A percentile compares a stretch with the other conserved stretches of the same genome.
phyloP scores from a whole-genome alignment of 208 protist genomes.

The Acanthamoeba castellanii region DNA sequence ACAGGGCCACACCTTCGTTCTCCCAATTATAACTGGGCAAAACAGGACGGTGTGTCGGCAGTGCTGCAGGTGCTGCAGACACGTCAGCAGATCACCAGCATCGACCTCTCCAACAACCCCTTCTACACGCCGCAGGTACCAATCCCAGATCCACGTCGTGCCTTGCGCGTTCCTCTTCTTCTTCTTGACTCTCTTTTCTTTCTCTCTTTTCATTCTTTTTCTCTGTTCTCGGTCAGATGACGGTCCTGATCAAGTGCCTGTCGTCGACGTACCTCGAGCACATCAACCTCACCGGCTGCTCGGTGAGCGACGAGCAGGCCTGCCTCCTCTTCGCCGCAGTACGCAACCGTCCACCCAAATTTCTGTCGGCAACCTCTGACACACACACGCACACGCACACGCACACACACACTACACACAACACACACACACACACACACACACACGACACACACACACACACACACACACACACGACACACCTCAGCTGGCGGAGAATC shows the following conservation, averaged over 20 bases:
- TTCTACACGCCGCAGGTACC: slow-evolving; percentile 21
- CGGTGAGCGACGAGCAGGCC: slow-evolving; percentile 30
- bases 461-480: no score
- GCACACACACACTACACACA: no score
- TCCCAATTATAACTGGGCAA: neutral
- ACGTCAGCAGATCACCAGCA: slow-evolving; percentile 24
- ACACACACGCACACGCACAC: no score
- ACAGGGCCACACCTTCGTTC: neutral
- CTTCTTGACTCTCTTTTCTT: no score
- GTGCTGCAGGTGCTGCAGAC: slow-evolving; percentile 20
- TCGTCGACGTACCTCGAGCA: neutral
- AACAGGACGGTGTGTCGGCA: slow-evolving; percentile 25
- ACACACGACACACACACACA: no score
- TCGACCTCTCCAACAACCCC: slow-evolving; percentile 48
- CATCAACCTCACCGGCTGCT: slow-evolving; percentile 38
- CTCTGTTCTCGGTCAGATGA: no score
- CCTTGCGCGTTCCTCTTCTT: no score
- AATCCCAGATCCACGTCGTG: no score
- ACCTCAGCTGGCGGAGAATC: slow-evolving; percentile 1
- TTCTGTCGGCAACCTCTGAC: no score
- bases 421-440: no score
- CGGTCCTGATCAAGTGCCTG: slow-evolving; percentile 9
- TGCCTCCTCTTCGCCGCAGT: slow-evolving; percentile 48
- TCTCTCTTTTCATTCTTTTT: no score
- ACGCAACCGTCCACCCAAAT: no score